Evolutionary conservation across 2,329 filamentous ascomycete species (phyloP).

Genomic region (Cercospora sp.): DNA sequence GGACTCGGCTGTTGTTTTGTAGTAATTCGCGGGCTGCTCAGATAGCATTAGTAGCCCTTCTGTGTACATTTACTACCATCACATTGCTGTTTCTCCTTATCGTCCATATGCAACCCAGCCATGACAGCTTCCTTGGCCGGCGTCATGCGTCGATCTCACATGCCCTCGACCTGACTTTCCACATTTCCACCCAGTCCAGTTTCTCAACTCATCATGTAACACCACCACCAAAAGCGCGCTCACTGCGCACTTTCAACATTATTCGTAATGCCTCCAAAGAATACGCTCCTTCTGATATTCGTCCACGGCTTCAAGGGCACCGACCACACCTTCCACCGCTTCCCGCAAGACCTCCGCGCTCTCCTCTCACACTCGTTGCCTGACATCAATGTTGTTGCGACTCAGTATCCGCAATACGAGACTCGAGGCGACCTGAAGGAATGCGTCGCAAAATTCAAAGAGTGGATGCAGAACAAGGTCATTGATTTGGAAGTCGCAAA

Average conservation of each 20-base stretch:
- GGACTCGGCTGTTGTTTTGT: conserved; percentile 5
- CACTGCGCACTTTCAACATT: background rate
- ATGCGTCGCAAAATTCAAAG: conserved; percentile 71
- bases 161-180: background rate
- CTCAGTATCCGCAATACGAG: conserved; percentile 80
- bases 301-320: conserved; percentile 89
- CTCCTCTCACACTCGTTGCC: conserved; percentile 67
- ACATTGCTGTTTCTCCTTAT: background rate
- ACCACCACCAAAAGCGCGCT: background rate
- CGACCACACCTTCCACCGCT: conserved; percentile 75
- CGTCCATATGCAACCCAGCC: background rate
- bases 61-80: conserved; percentile 19
- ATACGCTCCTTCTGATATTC: conserved; percentile 78
- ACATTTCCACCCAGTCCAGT: background rate
- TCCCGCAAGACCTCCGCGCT: conserved; percentile 69
- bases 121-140: background rate
- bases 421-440: conserved; percentile 74
- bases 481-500: conserved; percentile 91
- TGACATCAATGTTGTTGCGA: conserved; percentile 64
- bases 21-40: conserved; percentile 9
- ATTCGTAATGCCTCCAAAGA: conserved; percentile 52
- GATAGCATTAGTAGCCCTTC: conserved; percentile 11
- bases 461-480: conserved; percentile 86
- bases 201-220: background rate
- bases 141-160: conserved; percentile 4